Evolutionary conservation across 768 basidiomycete genomes (phyloP), one percentile per base, ranked within the genome.

Genomic region (Suillus subalutaceus): DNA sequence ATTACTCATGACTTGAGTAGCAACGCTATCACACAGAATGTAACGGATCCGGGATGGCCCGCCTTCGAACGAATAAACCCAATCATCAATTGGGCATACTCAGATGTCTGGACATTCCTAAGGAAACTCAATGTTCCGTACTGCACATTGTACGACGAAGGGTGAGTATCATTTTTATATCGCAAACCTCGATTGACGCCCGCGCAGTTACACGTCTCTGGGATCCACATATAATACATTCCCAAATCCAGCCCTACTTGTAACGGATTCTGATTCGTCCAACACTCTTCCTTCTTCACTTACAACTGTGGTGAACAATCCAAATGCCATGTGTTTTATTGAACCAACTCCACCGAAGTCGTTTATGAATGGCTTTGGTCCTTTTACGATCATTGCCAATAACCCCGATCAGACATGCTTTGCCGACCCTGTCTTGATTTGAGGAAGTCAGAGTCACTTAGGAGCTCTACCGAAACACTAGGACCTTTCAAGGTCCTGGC

Each of bases 221-320:
- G 97, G 97, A 20, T 97, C 96, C 13, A 95, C 92, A 9, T 93
- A 88, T 79, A 97, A 99, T 79, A 99, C 97, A 0, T 91, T 90
- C 74, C 95, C 90, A 0, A 99, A 99, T 72, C 96, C 97, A 2
- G 89, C 93, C 1, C 86, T 98, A 4, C 80, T 75, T 55, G 64
- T 80, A 37, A 63, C 32, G 38, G 63, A 62, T n/a, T 65, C 70
- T 16, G 65, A 67, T 35, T n/a, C 48, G 0, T 38, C 62, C 32
- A 72, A 65, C 16, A 18, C 65, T 58, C 67, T 71, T 58, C 72
- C 68, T 37, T 44, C 70, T 66, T 69, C 71, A 41, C 64, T 73
- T 50, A 69, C 71, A 4, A 52, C 75, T 35, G 65, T 78, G 40
- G 74, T 74, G 0, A 61, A 53, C 3, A 67, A 77, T 23, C 76